Conservation (phyloP, 2,329 filamentous ascomycete species). For the Aschersonia sp. region DNA sequence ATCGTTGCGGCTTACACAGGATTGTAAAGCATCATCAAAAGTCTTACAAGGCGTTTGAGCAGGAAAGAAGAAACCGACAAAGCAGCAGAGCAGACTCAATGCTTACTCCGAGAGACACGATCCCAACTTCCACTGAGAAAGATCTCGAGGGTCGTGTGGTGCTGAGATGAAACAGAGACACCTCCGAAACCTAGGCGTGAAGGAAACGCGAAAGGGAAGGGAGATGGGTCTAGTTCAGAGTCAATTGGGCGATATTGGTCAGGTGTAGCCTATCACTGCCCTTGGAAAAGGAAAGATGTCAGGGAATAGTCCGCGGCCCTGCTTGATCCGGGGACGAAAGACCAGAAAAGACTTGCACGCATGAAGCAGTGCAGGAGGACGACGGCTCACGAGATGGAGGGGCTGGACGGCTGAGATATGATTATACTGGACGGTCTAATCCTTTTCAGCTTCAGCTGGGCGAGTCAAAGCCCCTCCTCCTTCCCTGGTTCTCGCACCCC, state of each 20-base stretch:
- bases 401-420: not conserved
- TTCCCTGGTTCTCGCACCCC: not conserved
- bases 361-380: not conserved
- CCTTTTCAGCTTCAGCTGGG: not conserved
- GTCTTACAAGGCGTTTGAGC: not conserved
- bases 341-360: not conserved
- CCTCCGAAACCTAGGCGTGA: not conserved
- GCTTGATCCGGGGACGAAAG: not conserved
- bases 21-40: conserved; percentile 8
- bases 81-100: not conserved
- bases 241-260: not conserved
- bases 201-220: not conserved
- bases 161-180: not conserved
- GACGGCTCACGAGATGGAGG: not conserved
- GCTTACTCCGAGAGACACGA: not conserved
- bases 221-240: not conserved
- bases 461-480: not conserved
- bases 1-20: conserved; percentile 6
- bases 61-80: not conserved
- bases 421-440: not conserved
- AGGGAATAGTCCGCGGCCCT: not conserved
- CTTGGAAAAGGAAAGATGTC: not conserved
- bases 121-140: not conserved
- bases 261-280: not conserved
- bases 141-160: not conserved